phyloP scores from a whole-genome alignment of 495 filamentous ascomycete genomes.

The Penicillium angulare region DNA sequence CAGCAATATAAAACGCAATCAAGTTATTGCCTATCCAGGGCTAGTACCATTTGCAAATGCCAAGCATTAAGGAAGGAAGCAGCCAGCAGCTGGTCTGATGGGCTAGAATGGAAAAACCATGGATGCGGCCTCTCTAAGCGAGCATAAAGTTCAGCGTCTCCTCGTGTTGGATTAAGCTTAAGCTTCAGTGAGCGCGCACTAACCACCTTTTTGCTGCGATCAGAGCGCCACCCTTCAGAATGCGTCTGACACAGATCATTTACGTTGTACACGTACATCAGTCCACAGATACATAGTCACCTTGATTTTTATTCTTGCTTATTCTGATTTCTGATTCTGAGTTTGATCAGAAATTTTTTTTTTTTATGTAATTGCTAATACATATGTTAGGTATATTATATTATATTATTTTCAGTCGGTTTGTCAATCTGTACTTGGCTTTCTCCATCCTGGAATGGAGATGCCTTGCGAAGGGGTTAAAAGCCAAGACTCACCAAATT shows the following conservation, averaged over 20 bases:
- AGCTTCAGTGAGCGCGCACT: constrained; percentile 44
- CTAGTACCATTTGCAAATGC: constrained; percentile 13
- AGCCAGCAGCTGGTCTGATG: background rate
- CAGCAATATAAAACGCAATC: constrained; percentile 11
- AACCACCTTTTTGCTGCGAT: constrained; percentile 39
- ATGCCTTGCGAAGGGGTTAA: constrained; percentile 22
- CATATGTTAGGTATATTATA: too few species aligned
- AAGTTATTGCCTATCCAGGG: constrained; percentile 8
- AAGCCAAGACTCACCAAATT: constrained; percentile 18
- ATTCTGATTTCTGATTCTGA: too few species aligned
- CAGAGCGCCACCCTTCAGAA: constrained; percentile 34
- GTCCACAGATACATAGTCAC: constrained; percentile 2
- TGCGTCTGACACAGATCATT: constrained; percentile 29
- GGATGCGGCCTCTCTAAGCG: constrained; percentile 34
- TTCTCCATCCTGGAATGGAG: constrained; percentile 28
- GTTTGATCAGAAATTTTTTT: too few species aligned
- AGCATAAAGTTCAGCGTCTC: constrained; percentile 44
- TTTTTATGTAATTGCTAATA: too few species aligned
- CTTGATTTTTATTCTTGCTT: constrained; percentile 8
- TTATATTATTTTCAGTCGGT: too few species aligned
- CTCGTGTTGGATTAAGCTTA: constrained; percentile 57
- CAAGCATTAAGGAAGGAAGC: constrained; percentile 8
- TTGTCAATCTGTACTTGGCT: too few species aligned
- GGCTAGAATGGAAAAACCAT: constrained; percentile 13
- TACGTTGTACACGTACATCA: constrained; percentile 6